These are phyloP conservation scores for Lomentospora prolificans DNA, from an alignment of 2,329 filamentous ascomycete species.

Conservation along the genomic window DNA sequence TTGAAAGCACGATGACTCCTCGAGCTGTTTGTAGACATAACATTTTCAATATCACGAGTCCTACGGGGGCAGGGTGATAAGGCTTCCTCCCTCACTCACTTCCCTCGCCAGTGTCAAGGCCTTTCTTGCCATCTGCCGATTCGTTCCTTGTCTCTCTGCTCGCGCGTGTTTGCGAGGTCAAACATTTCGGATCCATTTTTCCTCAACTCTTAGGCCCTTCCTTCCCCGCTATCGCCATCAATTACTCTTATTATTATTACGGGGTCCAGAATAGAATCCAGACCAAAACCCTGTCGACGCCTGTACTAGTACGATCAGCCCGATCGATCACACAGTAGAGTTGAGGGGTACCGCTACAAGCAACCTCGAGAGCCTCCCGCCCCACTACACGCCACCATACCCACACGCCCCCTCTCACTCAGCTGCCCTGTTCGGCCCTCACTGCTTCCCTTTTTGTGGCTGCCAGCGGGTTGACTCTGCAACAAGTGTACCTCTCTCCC, in stretches of 20 bases:
- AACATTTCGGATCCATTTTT: not conserved
- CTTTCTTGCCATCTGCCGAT: too few species aligned
- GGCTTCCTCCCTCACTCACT: too few species aligned
- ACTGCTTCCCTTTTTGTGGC: not conserved
- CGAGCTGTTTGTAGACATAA: too few species aligned
- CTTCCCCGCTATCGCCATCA: not conserved
- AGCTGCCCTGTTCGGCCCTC: not conserved
- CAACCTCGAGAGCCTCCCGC: not conserved
- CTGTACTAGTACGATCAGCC: not conserved
- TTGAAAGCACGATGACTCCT: too few species aligned
- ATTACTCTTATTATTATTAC: too few species aligned
- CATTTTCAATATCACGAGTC: too few species aligned
- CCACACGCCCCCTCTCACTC: not conserved
- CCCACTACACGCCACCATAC: not conserved
- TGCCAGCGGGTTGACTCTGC: not conserved
- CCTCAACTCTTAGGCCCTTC: not conserved
- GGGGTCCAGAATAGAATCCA: too few species aligned
- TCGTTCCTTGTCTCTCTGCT: too few species aligned
- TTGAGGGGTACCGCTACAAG: not conserved
- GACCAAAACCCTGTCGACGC: not conserved
- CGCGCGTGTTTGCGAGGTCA: too few species aligned
- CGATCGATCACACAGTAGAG: not conserved
- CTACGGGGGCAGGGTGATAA: too few species aligned
- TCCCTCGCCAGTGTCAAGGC: too few species aligned
- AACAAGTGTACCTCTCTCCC: not conserved